Evolutionary conservation across 2,329 filamentous ascomycete species (phyloP), one percentile per base, ranked within the genome.

Genomic region (Colletotrichum incanum): DNA sequence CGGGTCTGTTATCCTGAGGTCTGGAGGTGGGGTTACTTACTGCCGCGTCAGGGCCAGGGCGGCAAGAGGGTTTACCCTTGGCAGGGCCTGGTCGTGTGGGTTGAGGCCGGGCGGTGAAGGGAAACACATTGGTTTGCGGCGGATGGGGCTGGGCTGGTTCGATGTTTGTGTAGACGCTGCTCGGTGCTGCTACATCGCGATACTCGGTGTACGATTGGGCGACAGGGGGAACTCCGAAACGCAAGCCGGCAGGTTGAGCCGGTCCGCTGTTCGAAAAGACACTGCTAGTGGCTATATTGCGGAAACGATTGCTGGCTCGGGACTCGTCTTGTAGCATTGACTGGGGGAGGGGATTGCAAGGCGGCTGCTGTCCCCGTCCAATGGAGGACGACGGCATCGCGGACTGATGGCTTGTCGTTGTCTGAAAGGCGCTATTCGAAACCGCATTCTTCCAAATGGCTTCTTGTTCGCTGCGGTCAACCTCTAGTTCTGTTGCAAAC

Each of bases 21-120:
- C 39, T 28, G 60, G 52, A 20, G 43, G 47, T 39, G 52, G 59
- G 66, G 6, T 23, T n/a, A 72, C 70, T 72, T 45, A 72, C 69
- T 23, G 55, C 34, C 50, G 59, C 65, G 59, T 49, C 61, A 16
- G 31, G 43, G 31, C 37, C 47, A 5, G n/a, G 34, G n/a, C 43
- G 43, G 31, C 45, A 45, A 31, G 20, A 34, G 60, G 16, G 47
- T 5, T 56, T 34, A 18, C n/a, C 11, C 16, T 11, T 47, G 47
- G 12, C 14, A 31, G 8, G 11, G 45, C 11, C 60, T 3, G 23
- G 26, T 20, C 6, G 12, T 28, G 28, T n/a, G 31, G 20, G 11
- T 56, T n/a, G 34, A 56, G 20, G 28, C 1, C 12, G 34, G n/a
- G 34, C 34, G n/a, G 54, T 12, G 14, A n/a, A 23, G 54, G 20